Percentiles rank a stretch among this genome's conserved stretches.
These are phyloP conservation scores for Phoenix dactylifera DNA, from an alignment of 176 grass and related monocot species.

Conservation along the genomic window DNA sequence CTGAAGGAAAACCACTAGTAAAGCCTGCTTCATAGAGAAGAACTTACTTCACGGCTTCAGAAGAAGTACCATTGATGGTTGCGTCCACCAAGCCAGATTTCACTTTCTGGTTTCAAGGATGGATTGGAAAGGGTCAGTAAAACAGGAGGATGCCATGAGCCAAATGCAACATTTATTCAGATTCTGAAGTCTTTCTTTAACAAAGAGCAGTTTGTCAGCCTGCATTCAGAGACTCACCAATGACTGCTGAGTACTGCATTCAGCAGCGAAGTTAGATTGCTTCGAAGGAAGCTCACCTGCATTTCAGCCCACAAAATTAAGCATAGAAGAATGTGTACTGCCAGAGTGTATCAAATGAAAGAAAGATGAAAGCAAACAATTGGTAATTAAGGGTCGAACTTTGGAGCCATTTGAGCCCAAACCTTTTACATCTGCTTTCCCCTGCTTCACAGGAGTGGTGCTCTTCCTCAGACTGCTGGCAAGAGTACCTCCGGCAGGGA, in stretches of 20 bases:
- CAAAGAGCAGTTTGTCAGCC: background rate
- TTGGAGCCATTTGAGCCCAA: slow-evolving; percentile 32
- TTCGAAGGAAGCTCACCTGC: slow-evolving; percentile 21
- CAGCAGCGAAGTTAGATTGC: slow-evolving; percentile 3
- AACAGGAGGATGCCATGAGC: slow-evolving; percentile 3
- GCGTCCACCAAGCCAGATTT: slow-evolving; percentile 55
- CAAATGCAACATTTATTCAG: background rate
- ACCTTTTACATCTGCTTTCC: slow-evolving; percentile 33
- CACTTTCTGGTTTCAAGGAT: slow-evolving; percentile 30
- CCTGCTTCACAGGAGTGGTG: slow-evolving; percentile 20
- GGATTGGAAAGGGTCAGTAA: slow-evolving; percentile 15
- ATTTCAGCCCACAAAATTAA: slow-evolving; percentile 3
- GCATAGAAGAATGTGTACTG: background rate
- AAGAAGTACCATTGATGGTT: slow-evolving; percentile 35
- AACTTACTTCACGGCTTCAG: slow-evolving; percentile 51
- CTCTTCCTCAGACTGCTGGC: slow-evolving; percentile 20
- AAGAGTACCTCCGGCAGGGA: slow-evolving; percentile 30
- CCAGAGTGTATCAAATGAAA: background rate
- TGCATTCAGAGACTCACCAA: background rate
- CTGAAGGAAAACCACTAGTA: slow-evolving; percentile 5
- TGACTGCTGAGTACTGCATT: background rate
- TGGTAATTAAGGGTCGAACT: background rate
- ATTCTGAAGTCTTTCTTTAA: background rate
- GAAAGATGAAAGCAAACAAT: slow-evolving; percentile 26
- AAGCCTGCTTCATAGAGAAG: background rate